phyloP scores from a whole-genome alignment of 371 early-diverging fungal species.

The Lichtheimia hyalospora region DNA sequence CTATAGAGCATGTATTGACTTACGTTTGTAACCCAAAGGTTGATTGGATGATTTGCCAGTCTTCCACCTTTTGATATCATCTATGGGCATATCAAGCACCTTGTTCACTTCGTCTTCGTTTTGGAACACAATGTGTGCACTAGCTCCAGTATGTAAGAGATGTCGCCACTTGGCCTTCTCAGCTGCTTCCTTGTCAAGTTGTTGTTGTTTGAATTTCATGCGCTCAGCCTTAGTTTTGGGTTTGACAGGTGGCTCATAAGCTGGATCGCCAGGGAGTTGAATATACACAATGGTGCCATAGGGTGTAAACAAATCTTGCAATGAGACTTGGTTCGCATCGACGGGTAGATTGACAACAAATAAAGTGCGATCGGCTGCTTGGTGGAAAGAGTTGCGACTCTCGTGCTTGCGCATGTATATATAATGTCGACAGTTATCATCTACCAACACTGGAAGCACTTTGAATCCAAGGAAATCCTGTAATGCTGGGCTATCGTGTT shows the following conservation, averaged over 20 bases:
- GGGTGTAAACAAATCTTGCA: constrained; percentile 68
- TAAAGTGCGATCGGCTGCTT: constrained; percentile 71
- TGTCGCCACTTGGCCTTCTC: constrained; percentile 24
- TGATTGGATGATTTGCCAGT: constrained; percentile 40
- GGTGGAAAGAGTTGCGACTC: constrained; percentile 39
- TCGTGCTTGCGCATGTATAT: constrained; percentile 77
- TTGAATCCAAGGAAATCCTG: constrained; percentile 58
- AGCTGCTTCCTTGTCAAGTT: constrained; percentile 26
- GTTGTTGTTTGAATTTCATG: constrained; percentile 27
- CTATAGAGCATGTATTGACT: constrained; percentile 8
- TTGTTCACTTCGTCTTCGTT: constrained; percentile 61
- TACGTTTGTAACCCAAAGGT: constrained; percentile 57
- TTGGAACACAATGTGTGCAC: constrained; percentile 79
- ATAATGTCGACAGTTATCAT: constrained; percentile 57
- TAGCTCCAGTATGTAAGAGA: constrained; percentile 55
- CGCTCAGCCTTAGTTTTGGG: constrained; percentile 19
- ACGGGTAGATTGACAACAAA: constrained; percentile 83
- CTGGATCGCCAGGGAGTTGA: constrained; percentile 16
- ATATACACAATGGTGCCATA: constrained; percentile 11
- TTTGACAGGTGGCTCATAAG: constrained; percentile 27
- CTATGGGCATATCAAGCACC: constrained; percentile 62
- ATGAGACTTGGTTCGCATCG: constrained; percentile 74
- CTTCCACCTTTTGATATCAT: constrained; percentile 62
- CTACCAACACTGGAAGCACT: constrained; percentile 51
- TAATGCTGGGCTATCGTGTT: constrained; percentile 18